Evolutionary conservation across 1,284 basidiomycete species (phyloP).

Genomic region (Puccinia brachypodii): DNA sequence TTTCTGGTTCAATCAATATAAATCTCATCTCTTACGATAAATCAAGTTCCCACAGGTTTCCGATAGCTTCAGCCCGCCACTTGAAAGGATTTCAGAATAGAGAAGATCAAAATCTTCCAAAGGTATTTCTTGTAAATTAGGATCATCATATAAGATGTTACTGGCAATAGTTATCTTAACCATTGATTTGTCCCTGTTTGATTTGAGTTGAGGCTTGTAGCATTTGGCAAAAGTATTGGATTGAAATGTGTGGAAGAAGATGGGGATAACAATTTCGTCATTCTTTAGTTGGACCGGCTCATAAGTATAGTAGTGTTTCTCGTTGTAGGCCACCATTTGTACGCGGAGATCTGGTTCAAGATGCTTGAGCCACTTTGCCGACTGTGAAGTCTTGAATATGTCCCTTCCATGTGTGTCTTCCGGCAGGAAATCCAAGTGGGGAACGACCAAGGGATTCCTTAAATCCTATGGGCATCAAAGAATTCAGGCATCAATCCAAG

Average conservation of each 20-base stretch:
- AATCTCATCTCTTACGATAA: not conserved
- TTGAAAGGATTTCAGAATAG: not conserved
- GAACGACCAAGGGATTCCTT: not conserved
- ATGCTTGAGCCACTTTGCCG: not conserved
- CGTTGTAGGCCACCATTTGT: not conserved
- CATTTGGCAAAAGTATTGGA: not conserved
- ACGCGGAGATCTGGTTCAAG: not conserved
- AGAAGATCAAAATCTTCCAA: not conserved
- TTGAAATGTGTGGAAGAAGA: slow-evolving; percentile 2
- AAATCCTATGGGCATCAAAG: not conserved
- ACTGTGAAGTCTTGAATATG: not conserved
- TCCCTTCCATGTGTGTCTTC: not conserved
- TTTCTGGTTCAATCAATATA: not conserved
- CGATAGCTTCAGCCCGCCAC: not conserved
- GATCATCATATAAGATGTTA: not conserved
- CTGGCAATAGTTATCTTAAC: not conserved
- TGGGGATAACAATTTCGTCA: not conserved
- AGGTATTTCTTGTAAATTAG: not conserved
- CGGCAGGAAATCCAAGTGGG: not conserved
- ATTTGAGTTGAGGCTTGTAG: not conserved
- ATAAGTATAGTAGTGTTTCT: not conserved
- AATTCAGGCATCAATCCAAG: not conserved
- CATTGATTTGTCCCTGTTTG: not conserved
- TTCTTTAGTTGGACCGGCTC: not conserved
- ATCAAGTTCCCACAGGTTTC: not conserved